Evolutionary conservation across 768 basidiomycete genomes (phyloP).

Genomic region (Pisolithus sp.): DNA sequence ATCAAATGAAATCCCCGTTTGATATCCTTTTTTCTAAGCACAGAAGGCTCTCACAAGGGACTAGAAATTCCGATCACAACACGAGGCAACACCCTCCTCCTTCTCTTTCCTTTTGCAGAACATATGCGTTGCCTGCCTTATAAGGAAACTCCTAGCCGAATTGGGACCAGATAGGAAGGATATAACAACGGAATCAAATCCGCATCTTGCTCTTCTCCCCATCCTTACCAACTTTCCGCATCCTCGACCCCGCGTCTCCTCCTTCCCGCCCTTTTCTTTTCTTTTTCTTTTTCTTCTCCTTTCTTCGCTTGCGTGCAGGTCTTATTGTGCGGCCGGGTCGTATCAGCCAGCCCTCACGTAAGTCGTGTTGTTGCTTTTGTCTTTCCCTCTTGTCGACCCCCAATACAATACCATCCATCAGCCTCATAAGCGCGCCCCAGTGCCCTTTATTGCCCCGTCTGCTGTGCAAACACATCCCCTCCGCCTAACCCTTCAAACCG

Average conservation of each 20-base stretch:
- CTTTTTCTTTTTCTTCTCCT: constrained; percentile 14
- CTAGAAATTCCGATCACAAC: constrained; percentile 25
- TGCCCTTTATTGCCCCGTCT: constrained; percentile 32
- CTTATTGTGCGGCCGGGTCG: constrained; percentile 29
- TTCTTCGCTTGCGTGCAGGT: constrained; percentile 23
- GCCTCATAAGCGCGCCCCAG: constrained; percentile 23
- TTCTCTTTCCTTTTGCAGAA: constrained; percentile 10
- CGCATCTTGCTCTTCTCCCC: neutral
- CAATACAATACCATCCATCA: constrained; percentile 11
- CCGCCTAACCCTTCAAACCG: constrained; percentile 13
- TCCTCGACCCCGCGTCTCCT: constrained; percentile 21
- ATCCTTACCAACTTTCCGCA: constrained; percentile 10
- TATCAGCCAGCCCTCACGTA: constrained; percentile 27
- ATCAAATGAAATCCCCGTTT: constrained; percentile 22
- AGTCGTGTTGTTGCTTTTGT: constrained; percentile 12
- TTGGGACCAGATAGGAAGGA: constrained; percentile 8
- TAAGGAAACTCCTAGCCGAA: constrained; percentile 1
- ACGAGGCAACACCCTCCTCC: constrained; percentile 26
- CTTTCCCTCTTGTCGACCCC: neutral
- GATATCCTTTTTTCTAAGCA: constrained; percentile 4
- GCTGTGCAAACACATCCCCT: constrained; percentile 36
- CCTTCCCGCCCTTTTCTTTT: constrained; percentile 33
- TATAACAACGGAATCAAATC: constrained; percentile 31
- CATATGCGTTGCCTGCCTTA: constrained; percentile 8
- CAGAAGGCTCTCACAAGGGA: constrained; percentile 20